Evolutionary conservation across 129 eudicot species (phyloP).

Genomic region (Centrapalus pauciflorus): DNA sequence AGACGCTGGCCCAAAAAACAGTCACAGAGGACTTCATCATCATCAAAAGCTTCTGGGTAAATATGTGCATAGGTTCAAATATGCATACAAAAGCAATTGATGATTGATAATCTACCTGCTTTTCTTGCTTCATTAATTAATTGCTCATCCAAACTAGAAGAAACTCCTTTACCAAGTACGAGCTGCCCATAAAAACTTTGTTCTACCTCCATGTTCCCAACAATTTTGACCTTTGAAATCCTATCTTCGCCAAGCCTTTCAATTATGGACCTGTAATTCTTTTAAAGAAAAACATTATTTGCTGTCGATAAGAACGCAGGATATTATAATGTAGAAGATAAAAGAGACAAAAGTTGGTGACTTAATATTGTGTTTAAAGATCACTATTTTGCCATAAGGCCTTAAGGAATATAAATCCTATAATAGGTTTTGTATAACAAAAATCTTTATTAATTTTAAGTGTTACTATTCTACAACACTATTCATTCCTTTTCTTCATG

Average conservation of each 20-base stretch:
- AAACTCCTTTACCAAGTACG: slow-evolving; percentile 65
- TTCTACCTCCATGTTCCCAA: slow-evolving; percentile 71
- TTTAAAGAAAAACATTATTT: not conserved
- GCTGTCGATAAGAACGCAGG: not conserved
- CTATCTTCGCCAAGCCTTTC: slow-evolving; percentile 77
- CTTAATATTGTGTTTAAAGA: not conserved
- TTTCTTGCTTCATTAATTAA: slow-evolving; percentile 79
- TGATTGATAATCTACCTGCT: slow-evolving; percentile 55
- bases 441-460: not conserved
- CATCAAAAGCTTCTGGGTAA: slow-evolving; percentile 17
- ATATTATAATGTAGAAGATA: not conserved
- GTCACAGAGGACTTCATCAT: slow-evolving; percentile 11
- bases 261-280: slow-evolving; percentile 49
- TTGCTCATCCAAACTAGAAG: slow-evolving; percentile 75
- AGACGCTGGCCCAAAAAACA: slow-evolving; percentile 49
- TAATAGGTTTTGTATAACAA: not conserved
- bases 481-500: not conserved
- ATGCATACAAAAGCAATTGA: slow-evolving; percentile 12
- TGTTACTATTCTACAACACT: not conserved
- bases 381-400: too few species aligned
- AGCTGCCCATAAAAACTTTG: slow-evolving; percentile 80
- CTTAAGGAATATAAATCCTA: too few species aligned
- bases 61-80: not conserved
- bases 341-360: not conserved
- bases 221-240: slow-evolving; percentile 52